Base-by-base conservation (phyloP, 148 eudicot genomes). In the Pouteria glomerata region DNA sequence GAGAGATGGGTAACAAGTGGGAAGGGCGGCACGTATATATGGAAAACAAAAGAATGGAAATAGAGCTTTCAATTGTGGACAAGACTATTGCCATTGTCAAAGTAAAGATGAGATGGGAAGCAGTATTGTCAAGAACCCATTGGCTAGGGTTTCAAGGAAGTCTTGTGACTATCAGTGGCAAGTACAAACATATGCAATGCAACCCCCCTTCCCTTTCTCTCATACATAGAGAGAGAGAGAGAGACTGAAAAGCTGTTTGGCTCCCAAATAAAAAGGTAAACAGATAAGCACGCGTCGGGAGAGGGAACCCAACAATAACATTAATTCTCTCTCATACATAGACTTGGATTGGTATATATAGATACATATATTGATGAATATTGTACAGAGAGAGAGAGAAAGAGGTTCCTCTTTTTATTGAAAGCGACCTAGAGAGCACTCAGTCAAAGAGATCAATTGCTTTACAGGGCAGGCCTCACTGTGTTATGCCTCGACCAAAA, bases 21-120 rank as follows among this genome's bases (percentile, higher is more conserved):
- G 48, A 13, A 39, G 76, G 64, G 56, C 63, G 71, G 76, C 76
- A 73, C 65, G 76, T 73, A 31, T 39, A 26, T 64, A 56, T 68
- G 69, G 73, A 41, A 69, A 68, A 45, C 37, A 58, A 60, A 6
- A 39, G 52, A 39, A 61, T 26, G 35, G 30, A 68, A 59, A 68
- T 48, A 27, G n/a, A 15, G 29, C 14, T 33, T 67, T 61, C 69
- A 61, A 75, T 50, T 35, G 51, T 62, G 23, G 31, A 57, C 27
- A 52, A 62, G 73, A 76, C 78, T 76, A 62, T 30, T 69, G 30
- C 69, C 56, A 62, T 63, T 52, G 51, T 66, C 30, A 48, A 71
- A 71, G n/a, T 18, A 60, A 31, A 72, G 52, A 57, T 53, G 64
- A 53, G 48, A 63, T 12, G 19, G 19, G 31, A 8, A 73, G 60